Evolutionary conservation across 2,329 filamentous ascomycete species (phyloP), one percentile per base, ranked within the genome.

Genomic region (Fusarium goolgardi): DNA sequence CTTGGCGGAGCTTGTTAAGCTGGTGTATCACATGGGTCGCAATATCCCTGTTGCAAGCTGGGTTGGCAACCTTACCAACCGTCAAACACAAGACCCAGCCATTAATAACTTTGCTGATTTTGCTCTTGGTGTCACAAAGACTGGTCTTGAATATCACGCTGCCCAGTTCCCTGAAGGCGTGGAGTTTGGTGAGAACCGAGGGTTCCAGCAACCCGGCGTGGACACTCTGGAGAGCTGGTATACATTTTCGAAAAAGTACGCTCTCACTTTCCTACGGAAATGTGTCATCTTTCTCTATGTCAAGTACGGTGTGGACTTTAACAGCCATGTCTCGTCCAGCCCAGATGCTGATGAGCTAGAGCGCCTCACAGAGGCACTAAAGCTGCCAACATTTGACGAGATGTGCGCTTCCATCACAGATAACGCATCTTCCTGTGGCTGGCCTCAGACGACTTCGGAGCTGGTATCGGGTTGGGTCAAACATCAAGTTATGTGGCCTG

Each of bases 201-300:
- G 82, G 4, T 88, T 89, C 72, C 80, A 84, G 53, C 86, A 89
- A 71, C 81, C 83, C 10, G 83, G 82, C 13, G 79, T 90, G 46
- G 79, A 86, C 57, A 83, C 81, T 51, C 74, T 88, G 34, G 81
- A 83, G 54, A 83, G 82, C 32, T 86, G 86, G 77, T 86, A 88
- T 71, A 78, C 79, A 11, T 88, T 90, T 70, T 85, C 93, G 25
- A 88, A 90, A 65, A 94, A 91, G 73, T 99, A 98, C 75, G 93
- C 94, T 6, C 84, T 97, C n/a, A 85, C 89, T 0, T 99, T 97
- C 81, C 83, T 99, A 39, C 91, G 96, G 62, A 99, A 99, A 81
- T 85, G 86, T 10, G 86, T 89, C 44, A 87, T 99, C 47, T 87
- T 98, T 37, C 87, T 98, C 67, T 90, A 98, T 76, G 90, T 96